Base-by-base conservation (phyloP, 1,284 basidiomycete species). In the Ceratobasidium sp. region DNA sequence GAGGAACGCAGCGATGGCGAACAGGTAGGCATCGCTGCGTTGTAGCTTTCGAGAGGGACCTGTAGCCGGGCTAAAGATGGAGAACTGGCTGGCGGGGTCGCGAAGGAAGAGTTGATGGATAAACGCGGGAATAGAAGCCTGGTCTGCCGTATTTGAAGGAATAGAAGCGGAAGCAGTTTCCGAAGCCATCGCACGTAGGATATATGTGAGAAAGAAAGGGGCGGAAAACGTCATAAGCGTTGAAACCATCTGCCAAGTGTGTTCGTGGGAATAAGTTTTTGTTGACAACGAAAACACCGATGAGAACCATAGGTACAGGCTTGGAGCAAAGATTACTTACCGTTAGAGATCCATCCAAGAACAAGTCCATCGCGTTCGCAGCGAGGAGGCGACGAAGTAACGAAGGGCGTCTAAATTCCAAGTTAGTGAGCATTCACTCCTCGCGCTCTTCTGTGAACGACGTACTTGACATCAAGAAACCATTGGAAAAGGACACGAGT, bases 351-450 rank as follows among this genome's bases (percentile, higher is more conserved):
- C 45, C 36, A 60, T 54, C 62, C n/a, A 73, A n/a, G 19, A 65
- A 64, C 19, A 76, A 50, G 36, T 76, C 75, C 48, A 50, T 56
- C 33, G 71, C 69, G 63, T 76, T 76, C 4, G 75, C 75, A 6
- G n/a, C 22, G 9, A 65, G 29, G 6, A 76, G 19, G 17, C 75
- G 75, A 6, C 14, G 24, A 15, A 76, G 19, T 17, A 76, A 36
- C 45, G 75, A 65, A 14, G 53, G 48, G n/a, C 60, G 48, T 27
- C 60, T 67, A 45, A n/a, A 62, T 24, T 7, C n/a, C 15, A n/a
- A 7, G 33, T 33, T 47, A 47, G 50, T 7, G 19, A 36, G 15
- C 15, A n/a, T n/a, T 27, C 27, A 47, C 9, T 14, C 36, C n/a
- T 41, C 27, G 45, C 7, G 47, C 8, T 14, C 14, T 6, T n/a